Evolutionary conservation across 306 rosid species (phyloP).

Genomic region (Crotalaria pallida): DNA sequence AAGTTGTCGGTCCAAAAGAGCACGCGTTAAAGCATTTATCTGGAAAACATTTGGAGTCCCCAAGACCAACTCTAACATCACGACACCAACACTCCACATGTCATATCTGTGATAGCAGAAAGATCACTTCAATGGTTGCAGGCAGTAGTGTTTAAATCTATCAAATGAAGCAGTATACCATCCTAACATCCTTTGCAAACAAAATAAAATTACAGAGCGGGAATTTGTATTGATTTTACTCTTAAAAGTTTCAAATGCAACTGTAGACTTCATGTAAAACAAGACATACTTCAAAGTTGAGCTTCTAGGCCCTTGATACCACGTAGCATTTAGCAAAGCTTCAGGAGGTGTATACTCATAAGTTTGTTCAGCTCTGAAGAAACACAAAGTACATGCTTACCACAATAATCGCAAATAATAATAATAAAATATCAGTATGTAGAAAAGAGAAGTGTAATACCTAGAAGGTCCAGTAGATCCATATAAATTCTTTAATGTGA

Average conservation of each 20-base stretch:
- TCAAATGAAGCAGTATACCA: background rate
- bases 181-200: background rate
- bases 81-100: conserved; percentile 97
- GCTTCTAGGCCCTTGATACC: conserved; percentile 72
- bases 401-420: background rate
- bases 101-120: conserved; percentile 60
- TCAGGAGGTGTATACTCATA: conserved; percentile 86
- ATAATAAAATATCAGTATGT: background rate
- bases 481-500: conserved; percentile 79
- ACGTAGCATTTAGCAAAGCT: conserved; percentile 76
- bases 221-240: background rate
- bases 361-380: conserved; percentile 82
- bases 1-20: conserved; percentile 80
- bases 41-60: conserved; percentile 87
- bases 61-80: conserved; percentile 81
- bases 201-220: background rate
- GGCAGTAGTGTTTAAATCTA: conserved; percentile 11
- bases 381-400: conserved; percentile 20
- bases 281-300: conserved; percentile 66
- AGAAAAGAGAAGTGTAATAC: conserved; percentile 36
- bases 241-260: background rate
- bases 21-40: conserved; percentile 62
- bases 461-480: conserved; percentile 86
- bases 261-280: conserved; percentile 16
- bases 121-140: conserved; percentile 12